Conservation (phyloP, 768 basidiomycete species). For the Leccinum imitatum region DNA sequence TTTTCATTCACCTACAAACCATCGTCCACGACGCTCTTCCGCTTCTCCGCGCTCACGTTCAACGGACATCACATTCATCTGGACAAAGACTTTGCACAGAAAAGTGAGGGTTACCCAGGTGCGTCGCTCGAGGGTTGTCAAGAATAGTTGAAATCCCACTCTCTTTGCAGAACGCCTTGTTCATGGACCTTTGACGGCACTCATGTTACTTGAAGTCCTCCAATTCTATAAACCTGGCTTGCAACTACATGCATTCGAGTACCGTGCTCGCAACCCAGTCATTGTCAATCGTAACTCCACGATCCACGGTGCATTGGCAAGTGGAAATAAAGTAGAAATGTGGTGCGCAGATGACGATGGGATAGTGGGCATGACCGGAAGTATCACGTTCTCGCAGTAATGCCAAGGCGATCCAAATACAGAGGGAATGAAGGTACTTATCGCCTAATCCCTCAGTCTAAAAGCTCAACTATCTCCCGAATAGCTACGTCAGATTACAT, state of each 20-base stretch:
- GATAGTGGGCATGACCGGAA: constrained; percentile 69
- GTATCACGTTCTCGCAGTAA: constrained; percentile 32
- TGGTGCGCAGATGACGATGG: constrained; percentile 62
- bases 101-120: constrained; percentile 74
- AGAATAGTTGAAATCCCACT: neutral
- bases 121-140: neutral
- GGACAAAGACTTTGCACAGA: constrained; percentile 68
- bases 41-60: constrained; percentile 84
- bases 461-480: neutral
- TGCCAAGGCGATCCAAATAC: neutral
- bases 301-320: constrained; percentile 45
- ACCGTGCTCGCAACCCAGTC: constrained; percentile 67
- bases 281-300: constrained; percentile 50
- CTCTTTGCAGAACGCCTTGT: constrained; percentile 66
- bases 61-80: constrained; percentile 86
- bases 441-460: neutral
- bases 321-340: constrained; percentile 41
- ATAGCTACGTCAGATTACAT: neutral
- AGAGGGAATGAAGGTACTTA: neutral
- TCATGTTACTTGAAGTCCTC: constrained; percentile 70
- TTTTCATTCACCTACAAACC: constrained; percentile 70
- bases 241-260: constrained; percentile 55
- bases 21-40: constrained; percentile 70
- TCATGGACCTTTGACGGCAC: constrained; percentile 79
- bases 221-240: constrained; percentile 48